Evolutionary conservation across 1,284 basidiomycete species (phyloP), one percentile per base, ranked within the genome.

Genomic region (Boletus nobilissimus): DNA sequence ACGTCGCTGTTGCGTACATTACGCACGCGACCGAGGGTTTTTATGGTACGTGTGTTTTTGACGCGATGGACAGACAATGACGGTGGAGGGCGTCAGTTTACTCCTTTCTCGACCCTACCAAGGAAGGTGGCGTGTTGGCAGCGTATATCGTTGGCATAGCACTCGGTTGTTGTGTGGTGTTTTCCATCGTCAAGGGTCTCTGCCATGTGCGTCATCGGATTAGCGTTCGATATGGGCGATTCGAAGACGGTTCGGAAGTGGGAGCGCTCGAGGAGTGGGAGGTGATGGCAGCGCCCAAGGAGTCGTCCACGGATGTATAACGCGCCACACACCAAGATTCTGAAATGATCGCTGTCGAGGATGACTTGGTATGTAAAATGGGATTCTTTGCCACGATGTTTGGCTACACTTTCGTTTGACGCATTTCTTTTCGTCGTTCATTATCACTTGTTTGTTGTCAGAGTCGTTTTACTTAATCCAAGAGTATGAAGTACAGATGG

Each of bases 1-100:
- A 95, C 81, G 85, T 95, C 39, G 93, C 89, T 26, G 86, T 95
- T 3, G 93, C 93, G 24, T 94, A 94, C 81, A 88, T 94, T 73
- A 93, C 92, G 0, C 79, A 88, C 71, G 89, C 86, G 2, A 90
- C 90, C 0, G 91, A 93, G 81, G 89, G 90, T 2, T 90, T 93
- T 81, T 94, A 94, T 82, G 85, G 93, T 94, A 79, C 76, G 92
- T 89, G 57, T 39, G 34, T 24, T 63, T 14, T 26, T 29, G 32
- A 62, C 34, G 34, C 60, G 60, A 62, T 36, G 32, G 26, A 26
- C 11, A n/a, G 26, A n/a, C 54, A 19, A 19, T 81, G 54, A 80
- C 48, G 57, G 64, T 43, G n/a, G 24, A 34, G 46, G 46, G 3
- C 8, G 18, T n/a, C 43, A 85, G 92, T 87, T 0, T 94, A 91